Evolutionary conservation across 192 early-diverging fungal genomes (phyloP), one percentile per base, ranked within the genome.

Genomic region (Kickxella alabastrina): DNA sequence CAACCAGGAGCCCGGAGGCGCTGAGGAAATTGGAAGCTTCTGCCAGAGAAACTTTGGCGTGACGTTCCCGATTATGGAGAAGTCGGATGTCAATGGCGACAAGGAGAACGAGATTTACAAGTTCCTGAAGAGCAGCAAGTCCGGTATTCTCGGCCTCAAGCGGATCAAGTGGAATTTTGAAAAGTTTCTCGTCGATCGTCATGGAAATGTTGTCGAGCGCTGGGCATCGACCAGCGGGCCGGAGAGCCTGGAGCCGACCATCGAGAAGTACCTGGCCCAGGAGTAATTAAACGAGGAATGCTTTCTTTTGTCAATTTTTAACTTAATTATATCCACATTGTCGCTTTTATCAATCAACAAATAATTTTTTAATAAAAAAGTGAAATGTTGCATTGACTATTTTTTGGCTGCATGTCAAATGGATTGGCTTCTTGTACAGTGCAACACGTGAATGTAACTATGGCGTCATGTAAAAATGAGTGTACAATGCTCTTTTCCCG

Each of bases 111-210:
- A 79, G 13, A 69, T 92, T n/a, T 90, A 65, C 65, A 62, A 59
- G 34, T 86, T 72, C 50, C 51, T 89, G 43, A 88, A 87, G 76
- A 38, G 50, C 1, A 65, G 68, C 19, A 73, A 80, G 67, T 58
- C 76, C 23, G 79, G 78, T 4, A 13, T 83, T 23, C 21, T 82
- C 45, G 81, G 78, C 27, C 27, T 75, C 18, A 68, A 85, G 50
- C 46, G 58, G 43, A 68, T 91, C 74, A 90, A 87, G 77, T 90
- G 88, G 85, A 91, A 91, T 64, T 88, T 91, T 80, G 85, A 86
- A 59, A 91, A 91, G 77, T 91, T 91, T 59, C 65, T 91, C 53
- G 65, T 91, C 32, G 77, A 80, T 49, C 73, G 67, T 37, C 55
- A 84, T 7, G 89, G 89, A 28, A 70, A 76, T 14, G 87, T 88